Percentiles rank a stretch among this genome's conserved stretches.
phyloP scores from a whole-genome alignment of 768 basidiomycete species.

The Suillus bovinus region DNA sequence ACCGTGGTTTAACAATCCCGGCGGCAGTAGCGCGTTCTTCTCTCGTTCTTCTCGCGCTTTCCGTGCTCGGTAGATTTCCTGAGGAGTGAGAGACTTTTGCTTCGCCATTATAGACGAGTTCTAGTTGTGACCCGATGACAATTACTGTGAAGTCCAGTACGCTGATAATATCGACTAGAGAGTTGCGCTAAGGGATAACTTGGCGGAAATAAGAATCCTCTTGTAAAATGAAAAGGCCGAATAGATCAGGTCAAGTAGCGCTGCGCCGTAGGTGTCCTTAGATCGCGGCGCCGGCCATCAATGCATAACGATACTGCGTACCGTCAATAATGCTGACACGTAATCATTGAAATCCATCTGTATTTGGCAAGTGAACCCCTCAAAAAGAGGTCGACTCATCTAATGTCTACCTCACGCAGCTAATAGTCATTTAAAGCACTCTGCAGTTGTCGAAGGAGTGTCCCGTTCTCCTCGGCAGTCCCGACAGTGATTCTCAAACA shows the following conservation, averaged over 20 bases:
- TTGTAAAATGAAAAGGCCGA: conserved; percentile 3
- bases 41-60: conserved; percentile 66
- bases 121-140: conserved; percentile 4
- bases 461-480: conserved; percentile 73
- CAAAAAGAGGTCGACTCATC: background rate
- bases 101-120: conserved; percentile 44
- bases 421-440: conserved; percentile 43
- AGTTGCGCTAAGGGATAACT: background rate
- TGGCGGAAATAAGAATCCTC: conserved; percentile 2
- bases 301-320: too few species aligned
- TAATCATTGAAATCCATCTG: background rate
- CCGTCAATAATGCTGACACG: background rate
- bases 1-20: conserved; percentile 77
- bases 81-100: conserved; percentile 55
- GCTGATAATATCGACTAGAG: background rate
- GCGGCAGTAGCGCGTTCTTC: conserved; percentile 59
- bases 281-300: background rate
- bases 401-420: background rate
- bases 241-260: background rate
- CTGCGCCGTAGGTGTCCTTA: conserved; percentile 10
- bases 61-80: conserved; percentile 61
- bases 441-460: conserved; percentile 54
- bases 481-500: conserved; percentile 92
- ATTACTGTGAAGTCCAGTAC: background rate
- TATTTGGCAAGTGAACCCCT: conserved; percentile 4